Evolutionary conservation across 2,329 filamentous ascomycete species (phyloP).

Genomic region (Diaporthe humulicola): DNA sequence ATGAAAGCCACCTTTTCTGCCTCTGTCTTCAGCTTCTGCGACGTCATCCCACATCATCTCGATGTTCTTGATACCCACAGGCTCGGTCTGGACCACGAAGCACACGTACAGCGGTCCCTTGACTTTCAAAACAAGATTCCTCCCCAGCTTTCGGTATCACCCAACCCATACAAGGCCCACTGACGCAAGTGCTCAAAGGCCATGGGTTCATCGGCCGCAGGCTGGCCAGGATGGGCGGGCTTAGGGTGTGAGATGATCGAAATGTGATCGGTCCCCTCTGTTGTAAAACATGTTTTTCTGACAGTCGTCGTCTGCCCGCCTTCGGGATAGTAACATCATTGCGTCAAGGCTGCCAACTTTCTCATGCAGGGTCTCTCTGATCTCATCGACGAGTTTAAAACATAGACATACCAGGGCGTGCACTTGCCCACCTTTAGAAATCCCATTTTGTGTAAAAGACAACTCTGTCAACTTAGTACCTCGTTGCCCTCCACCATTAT

Average conservation of each 20-base stretch:
- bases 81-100: constrained; percentile 20
- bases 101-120: constrained; percentile 23
- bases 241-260: constrained; percentile 27
- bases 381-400: constrained; percentile 34
- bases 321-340: constrained; percentile 29
- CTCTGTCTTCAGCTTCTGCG: constrained; percentile 30
- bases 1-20: constrained; percentile 1
- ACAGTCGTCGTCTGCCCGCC: neutral
- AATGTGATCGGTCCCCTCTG: constrained; percentile 21
- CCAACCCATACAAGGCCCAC: constrained; percentile 17
- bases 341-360: constrained; percentile 42
- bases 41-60: constrained; percentile 39
- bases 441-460: constrained; percentile 22
- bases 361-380: constrained; percentile 36
- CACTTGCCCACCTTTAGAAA: constrained; percentile 13
- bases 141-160: constrained; percentile 19
- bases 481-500: neutral
- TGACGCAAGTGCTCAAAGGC: constrained; percentile 36
- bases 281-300: constrained; percentile 34
- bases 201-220: constrained; percentile 14
- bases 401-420: constrained; percentile 37
- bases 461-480: constrained; percentile 17
- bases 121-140: constrained; percentile 37
- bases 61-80: constrained; percentile 25
- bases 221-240: neutral